phyloP scores from a whole-genome alignment of 78 protist species.

The Neovahlkampfia damariscottae region DNA sequence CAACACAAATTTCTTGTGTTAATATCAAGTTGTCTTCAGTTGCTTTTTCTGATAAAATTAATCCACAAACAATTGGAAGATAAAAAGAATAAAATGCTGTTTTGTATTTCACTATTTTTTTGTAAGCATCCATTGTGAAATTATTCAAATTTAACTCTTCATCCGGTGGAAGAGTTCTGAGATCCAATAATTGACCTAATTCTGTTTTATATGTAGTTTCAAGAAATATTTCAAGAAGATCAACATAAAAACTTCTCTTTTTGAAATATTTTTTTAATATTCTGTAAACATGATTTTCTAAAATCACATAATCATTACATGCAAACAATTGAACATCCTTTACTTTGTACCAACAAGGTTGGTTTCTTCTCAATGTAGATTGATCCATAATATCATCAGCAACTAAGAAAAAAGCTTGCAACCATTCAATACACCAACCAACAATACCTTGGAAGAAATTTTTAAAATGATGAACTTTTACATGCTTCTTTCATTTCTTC shows the following conservation, averaged over 20 bases:
- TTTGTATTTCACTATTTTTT: constrained; percentile 84
- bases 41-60: constrained; percentile 55
- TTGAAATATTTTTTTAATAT: constrained; percentile 65
- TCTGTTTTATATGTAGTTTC: constrained; percentile 76
- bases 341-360: constrained; percentile 81
- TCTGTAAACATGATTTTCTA: constrained; percentile 65
- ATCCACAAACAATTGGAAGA: constrained; percentile 82
- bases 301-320: constrained; percentile 79
- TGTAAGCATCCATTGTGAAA: constrained; percentile 49
- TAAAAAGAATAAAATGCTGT: constrained; percentile 95
- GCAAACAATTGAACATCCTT: constrained; percentile 69
- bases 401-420: constrained; percentile 90
- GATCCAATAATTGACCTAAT: constrained; percentile 86
- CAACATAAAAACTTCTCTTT: constrained; percentile 37
- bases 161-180: constrained; percentile 59
- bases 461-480: no score
- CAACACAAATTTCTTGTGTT: constrained; percentile 57
- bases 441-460: no score
- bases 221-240: constrained; percentile 67
- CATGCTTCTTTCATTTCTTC: constrained; percentile 31
- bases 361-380: constrained; percentile 82
- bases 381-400: constrained; percentile 97
- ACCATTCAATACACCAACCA: constrained; percentile 88
- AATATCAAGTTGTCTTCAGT: constrained; percentile 21
- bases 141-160: constrained; percentile 33